These are phyloP conservation scores for Ramularia endophylla DNA, from an alignment of 2,329 filamentous ascomycete genomes.

Conservation along the genomic window DNA sequence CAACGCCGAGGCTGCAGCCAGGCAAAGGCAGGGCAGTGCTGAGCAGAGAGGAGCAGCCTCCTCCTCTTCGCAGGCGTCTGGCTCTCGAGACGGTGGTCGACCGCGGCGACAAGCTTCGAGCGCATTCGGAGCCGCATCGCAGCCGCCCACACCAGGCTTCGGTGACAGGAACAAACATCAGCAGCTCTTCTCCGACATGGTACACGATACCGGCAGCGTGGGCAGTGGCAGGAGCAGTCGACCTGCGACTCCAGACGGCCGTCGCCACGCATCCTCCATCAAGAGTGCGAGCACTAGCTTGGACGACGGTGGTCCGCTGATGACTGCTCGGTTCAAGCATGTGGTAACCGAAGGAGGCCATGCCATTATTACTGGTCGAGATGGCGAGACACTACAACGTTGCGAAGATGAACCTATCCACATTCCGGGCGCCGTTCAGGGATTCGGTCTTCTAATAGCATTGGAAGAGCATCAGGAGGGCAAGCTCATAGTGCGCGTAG, in stretches of 20 bases:
- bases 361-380: slow-evolving; percentile 72
- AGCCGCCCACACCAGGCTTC: not conserved
- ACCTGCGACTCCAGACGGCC: slow-evolving; percentile 20
- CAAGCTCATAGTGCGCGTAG: slow-evolving; percentile 63
- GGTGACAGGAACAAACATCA: slow-evolving; percentile 6
- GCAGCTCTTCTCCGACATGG: slow-evolving; percentile 17
- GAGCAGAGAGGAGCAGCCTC: slow-evolving; percentile 6
- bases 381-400: slow-evolving; percentile 63
- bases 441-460: slow-evolving; percentile 71
- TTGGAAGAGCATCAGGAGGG: slow-evolving; percentile 65
- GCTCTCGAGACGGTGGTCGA: not conserved
- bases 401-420: slow-evolving; percentile 93
- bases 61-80: not conserved
- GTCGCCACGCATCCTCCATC: slow-evolving; percentile 23
- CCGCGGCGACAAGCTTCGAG: not conserved
- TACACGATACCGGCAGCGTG: slow-evolving; percentile 16
- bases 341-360: slow-evolving; percentile 71
- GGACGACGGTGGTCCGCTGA: slow-evolving; percentile 43
- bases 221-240: slow-evolving; percentile 9
- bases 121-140: slow-evolving; percentile 1
- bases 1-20: not conserved
- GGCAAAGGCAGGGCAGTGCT: slow-evolving; percentile 9
- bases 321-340: slow-evolving; percentile 74
- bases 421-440: slow-evolving; percentile 73
- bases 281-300: slow-evolving; percentile 32